These are phyloP conservation scores for Chytriomyces sp. DNA, from an alignment of 192 early-diverging fungal species.

Conservation along the genomic window DNA sequence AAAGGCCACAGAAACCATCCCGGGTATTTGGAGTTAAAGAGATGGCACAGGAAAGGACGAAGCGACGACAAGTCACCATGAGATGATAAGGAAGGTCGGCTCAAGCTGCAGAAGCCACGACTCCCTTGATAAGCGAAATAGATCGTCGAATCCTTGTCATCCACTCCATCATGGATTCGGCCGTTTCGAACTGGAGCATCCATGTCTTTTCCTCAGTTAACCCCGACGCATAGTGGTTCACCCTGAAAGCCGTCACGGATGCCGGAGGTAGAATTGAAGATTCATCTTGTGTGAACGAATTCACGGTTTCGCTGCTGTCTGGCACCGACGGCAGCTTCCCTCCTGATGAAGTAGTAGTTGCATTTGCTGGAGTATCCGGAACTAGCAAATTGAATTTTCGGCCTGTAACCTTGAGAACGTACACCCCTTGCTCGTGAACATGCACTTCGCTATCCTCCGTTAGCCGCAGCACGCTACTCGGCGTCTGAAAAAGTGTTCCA, in stretches of 20 bases:
- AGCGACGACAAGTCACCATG: too few relatives aligned
- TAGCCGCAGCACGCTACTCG: neutral
- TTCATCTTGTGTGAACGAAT: too few relatives aligned
- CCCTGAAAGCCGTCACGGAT: neutral
- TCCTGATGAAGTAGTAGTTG: neutral
- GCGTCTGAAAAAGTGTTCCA: neutral
- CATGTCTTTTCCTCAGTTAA: constrained; percentile 10
- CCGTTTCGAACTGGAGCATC: constrained; percentile 14
- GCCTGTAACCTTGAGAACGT: constrained; percentile 10
- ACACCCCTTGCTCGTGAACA: constrained; percentile 12
- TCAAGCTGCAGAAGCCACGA: too few relatives aligned
- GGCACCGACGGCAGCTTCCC: neutral
- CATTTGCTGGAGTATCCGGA: neutral
- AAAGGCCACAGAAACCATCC: too few relatives aligned
- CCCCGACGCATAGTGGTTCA: neutral
- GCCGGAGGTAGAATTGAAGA: too few relatives aligned
- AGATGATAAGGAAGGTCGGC: too few relatives aligned
- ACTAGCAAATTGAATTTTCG: neutral
- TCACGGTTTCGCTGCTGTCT: too few relatives aligned
- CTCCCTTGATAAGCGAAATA: neutral
- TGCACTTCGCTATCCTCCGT: neutral
- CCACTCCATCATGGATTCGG: constrained; percentile 23
- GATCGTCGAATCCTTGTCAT: neutral
- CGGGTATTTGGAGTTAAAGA: too few relatives aligned
- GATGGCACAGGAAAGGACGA: too few relatives aligned